Conservation (phyloP, 2,329 filamentous ascomycete genomes). For the Penicillium sp. region DNA sequence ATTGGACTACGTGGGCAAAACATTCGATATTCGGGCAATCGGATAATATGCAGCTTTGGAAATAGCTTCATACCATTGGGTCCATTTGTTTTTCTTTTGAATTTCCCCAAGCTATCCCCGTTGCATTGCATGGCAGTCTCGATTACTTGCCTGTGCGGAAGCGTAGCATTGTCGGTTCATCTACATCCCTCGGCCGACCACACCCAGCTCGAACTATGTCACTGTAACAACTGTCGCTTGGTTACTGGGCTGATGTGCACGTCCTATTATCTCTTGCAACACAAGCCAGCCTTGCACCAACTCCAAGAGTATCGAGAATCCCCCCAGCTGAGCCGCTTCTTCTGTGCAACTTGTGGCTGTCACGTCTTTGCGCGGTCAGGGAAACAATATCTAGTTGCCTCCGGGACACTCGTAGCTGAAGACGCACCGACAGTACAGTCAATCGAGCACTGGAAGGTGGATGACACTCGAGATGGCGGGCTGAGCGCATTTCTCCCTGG, state of each 20-base stretch:
- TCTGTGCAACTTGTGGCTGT: constrained; percentile 54
- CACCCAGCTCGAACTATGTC: constrained; percentile 46
- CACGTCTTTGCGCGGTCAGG: constrained; percentile 39
- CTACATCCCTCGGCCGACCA: constrained; percentile 23
- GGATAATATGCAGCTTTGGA: background rate
- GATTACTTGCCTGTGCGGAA: constrained; percentile 34
- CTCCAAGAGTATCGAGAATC: constrained; percentile 50
- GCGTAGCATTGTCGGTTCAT: constrained; percentile 23
- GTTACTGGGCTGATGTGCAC: constrained; percentile 50
- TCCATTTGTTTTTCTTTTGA: background rate
- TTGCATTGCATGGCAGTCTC: constrained; percentile 14
- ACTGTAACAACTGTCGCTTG: constrained; percentile 54
- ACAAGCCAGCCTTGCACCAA: constrained; percentile 33
- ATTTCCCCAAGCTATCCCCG: background rate
- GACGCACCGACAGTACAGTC: constrained; percentile 18
- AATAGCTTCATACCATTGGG: background rate
- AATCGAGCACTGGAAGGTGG: constrained; percentile 30
- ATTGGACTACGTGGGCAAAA: background rate
- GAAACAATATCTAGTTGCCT: constrained; percentile 35
- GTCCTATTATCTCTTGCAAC: constrained; percentile 46
- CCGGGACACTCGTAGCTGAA: constrained; percentile 28
- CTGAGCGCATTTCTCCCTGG: constrained; percentile 28
- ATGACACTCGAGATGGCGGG: constrained; percentile 32
- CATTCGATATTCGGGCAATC: background rate
- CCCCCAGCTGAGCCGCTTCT: constrained; percentile 45